These are phyloP conservation scores for Macaranga tanarius DNA, from an alignment of 441 rosid species.

Conservation along the genomic window DNA sequence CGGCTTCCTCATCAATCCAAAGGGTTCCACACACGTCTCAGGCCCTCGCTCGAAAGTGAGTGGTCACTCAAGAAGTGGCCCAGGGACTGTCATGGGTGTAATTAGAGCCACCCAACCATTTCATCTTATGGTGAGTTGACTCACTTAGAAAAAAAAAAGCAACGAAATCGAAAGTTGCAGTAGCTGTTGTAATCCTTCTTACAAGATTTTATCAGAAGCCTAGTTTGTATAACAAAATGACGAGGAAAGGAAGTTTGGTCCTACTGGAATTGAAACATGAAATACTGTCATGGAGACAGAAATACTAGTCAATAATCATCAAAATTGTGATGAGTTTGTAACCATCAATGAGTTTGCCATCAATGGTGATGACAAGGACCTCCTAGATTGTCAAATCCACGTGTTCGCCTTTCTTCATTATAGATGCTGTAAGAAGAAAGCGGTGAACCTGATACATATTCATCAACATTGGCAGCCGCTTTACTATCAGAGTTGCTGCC, in stretches of 20 bases:
- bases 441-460: slow-evolving; percentile 55
- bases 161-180: slow-evolving; percentile 36
- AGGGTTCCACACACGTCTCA: no score
- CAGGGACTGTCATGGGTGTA: no score
- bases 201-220: slow-evolving; percentile 39
- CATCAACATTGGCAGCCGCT: no score
- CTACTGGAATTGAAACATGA: slow-evolving; percentile 53
- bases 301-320: slow-evolving; percentile 25
- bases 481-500: no score
- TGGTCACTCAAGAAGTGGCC: no score
- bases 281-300: slow-evolving; percentile 36
- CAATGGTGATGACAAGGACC: slow-evolving; percentile 29
- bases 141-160: no score
- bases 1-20: no score
- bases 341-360: slow-evolving; percentile 28
- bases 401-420: slow-evolving; percentile 62
- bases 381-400: slow-evolving; percentile 46
- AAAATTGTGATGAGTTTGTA: slow-evolving; percentile 29
- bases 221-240: slow-evolving; percentile 48
- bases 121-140: no score
- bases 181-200: slow-evolving; percentile 36
- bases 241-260: slow-evolving; percentile 62
- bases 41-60: no score
- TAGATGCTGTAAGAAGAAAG: slow-evolving; percentile 80
- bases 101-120: no score